Base-by-base conservation (phyloP, 1,284 basidiomycete species). In the Phellinidium pouzarii region DNA sequence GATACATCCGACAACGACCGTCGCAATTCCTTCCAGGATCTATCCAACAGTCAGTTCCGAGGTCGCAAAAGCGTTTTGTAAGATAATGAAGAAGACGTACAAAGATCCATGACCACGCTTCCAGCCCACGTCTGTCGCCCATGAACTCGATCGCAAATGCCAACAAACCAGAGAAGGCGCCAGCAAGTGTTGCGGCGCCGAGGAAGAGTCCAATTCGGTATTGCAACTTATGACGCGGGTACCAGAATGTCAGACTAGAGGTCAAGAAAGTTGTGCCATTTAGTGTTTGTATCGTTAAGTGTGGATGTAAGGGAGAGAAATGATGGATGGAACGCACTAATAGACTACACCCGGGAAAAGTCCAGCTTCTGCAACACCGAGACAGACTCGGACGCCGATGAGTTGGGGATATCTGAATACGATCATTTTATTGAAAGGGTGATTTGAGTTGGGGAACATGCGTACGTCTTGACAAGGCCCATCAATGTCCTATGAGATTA, bases 341-440 rank as follows among this genome's bases (percentile, higher is more conserved):
- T 82, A 85, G 0, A 77, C 75, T 6, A 84, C 80, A 19, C 84
- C 81, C 4, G 82, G 82, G 60, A 85, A 83, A 20, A 87, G 64
- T 0, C 85, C 84, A 6, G 82, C 79, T 64, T 87, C 85, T 0
- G 82, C 75, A 0, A 86, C 62, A 2, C 86, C 85, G 1, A 87
- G 74, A 52, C 71, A 78, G 4, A 80, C 70, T 25, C 79, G 78
- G 8, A 71, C 71, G 17, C 76, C 82, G 11, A 84, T 74, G 3
- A 85, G 73, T 61, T 84, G 75, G 20, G 73, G 74, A 60, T 81
- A 85, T 47, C 79, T 83, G 52, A 8, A 40, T 43, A 38, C 43
- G 11, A 36, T 11, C 40, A 44, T 40, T 44, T 1, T 31, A 11
- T 50, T n/a, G 23, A 26, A 20, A 34, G 22, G 11, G 44, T 4